Percentiles rank a stretch among this genome's conserved stretches.
phyloP scores from a whole-genome alignment of 2,329 filamentous ascomycete genomes.

The Verticillium tricorpus region DNA sequence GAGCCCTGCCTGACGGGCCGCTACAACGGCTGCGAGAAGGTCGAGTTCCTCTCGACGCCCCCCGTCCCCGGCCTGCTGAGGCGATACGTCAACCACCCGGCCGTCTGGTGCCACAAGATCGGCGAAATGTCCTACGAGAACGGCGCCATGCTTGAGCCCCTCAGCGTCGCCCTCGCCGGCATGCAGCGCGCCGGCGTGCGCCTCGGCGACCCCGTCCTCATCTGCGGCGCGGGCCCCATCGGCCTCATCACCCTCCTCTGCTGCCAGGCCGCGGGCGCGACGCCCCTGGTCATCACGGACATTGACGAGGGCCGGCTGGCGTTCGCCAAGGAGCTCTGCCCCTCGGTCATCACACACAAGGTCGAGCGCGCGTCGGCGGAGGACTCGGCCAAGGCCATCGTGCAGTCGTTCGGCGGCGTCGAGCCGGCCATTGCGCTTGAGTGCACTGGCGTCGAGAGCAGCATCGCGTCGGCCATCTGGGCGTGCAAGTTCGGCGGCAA shows the following conservation, averaged over 20 bases:
- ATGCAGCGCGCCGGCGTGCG: conserved; percentile 77
- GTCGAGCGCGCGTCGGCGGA: conserved; percentile 64
- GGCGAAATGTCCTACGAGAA: conserved; percentile 88
- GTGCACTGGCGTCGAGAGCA: conserved; percentile 92
- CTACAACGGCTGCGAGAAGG: conserved; percentile 89
- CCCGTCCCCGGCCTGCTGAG: conserved; percentile 82
- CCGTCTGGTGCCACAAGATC: conserved; percentile 95
- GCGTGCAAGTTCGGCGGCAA: conserved; percentile 92
- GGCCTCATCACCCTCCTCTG: conserved; percentile 86
- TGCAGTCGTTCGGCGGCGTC: conserved; percentile 64
- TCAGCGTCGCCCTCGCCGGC: conserved; percentile 83
- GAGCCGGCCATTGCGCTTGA: conserved; percentile 82
- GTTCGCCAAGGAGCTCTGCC: conserved; percentile 81
- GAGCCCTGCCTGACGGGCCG: conserved; percentile 87
- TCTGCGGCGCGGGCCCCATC: conserved; percentile 92
- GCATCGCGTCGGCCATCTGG: conserved; percentile 81
- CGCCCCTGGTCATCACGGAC: conserved; percentile 89
- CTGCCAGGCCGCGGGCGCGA: conserved; percentile 79
- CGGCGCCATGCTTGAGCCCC: conserved; percentile 83
- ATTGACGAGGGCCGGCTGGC: conserved; percentile 81
- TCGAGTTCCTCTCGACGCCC: conserved; percentile 85
- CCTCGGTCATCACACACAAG: conserved; percentile 75
- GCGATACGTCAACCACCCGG: conserved; percentile 92
- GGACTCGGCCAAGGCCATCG: conserved; percentile 67
- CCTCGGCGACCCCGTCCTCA: conserved; percentile 80